Conservation (phyloP, 768 basidiomycete species). For the Trametes meyenii region DNA sequence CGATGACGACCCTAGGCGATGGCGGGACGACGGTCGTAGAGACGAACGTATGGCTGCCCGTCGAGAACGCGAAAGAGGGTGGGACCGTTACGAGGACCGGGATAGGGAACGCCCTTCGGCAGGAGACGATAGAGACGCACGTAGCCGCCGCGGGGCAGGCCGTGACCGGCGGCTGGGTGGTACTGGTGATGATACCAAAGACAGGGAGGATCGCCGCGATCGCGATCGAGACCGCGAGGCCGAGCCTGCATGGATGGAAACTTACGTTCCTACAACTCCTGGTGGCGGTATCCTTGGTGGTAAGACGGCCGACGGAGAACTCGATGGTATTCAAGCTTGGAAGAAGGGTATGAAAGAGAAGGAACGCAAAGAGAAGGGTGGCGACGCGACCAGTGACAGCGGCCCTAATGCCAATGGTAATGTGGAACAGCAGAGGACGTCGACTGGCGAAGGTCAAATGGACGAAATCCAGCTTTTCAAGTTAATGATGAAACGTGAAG, state of each 20-base stretch:
- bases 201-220: conserved; percentile 50
- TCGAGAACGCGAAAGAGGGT: conserved; percentile 52
- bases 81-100: conserved; percentile 45
- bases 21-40: conserved; percentile 82
- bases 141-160: conserved; percentile 58
- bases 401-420: conserved; percentile 1
- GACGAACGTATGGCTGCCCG: conserved; percentile 73
- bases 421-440: conserved; percentile 8
- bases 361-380: conserved; percentile 56
- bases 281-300: conserved; percentile 66
- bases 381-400: conserved; percentile 22
- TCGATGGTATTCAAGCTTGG: conserved; percentile 86
- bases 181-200: conserved; percentile 51
- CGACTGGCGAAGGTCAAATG: conserved; percentile 43
- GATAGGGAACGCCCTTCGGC: conserved; percentile 41
- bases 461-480: conserved; percentile 88
- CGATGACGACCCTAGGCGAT: conserved; percentile 75
- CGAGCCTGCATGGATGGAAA: conserved; percentile 93
- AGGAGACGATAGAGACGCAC: conserved; percentile 70
- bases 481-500: conserved; percentile 79
- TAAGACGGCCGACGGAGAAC: conserved; percentile 60
- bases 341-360: conserved; percentile 84
- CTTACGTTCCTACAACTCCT: conserved; percentile 68
- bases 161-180: conserved; percentile 63
- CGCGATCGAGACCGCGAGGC: conserved; percentile 70